Evolutionary conservation across 108 stramenopile species (phyloP).

Genomic region (Skeletonema grethae): DNA sequence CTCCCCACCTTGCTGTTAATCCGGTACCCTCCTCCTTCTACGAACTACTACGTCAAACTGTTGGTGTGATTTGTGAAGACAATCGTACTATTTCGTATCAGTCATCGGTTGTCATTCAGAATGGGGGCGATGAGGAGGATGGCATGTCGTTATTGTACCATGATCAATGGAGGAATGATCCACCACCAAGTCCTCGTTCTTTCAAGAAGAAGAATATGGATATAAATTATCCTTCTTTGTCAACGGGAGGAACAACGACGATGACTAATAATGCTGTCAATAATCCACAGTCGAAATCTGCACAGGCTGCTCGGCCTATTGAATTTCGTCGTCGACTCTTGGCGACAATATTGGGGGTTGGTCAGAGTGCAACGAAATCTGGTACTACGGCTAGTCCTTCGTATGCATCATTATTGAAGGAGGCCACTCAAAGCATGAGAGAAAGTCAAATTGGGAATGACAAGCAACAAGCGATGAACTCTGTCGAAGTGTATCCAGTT

Average conservation of each 20-base stretch:
- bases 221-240: constrained; percentile 8
- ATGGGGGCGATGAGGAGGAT: not conserved
- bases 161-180: constrained; percentile 16
- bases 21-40: constrained; percentile 34
- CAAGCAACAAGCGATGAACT: not conserved
- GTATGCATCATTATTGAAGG: not conserved
- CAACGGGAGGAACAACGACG: not conserved
- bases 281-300: not conserved
- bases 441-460: not conserved
- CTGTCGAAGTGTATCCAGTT: constrained; percentile 73
- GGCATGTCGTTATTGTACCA: constrained; percentile 25
- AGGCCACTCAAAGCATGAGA: not conserved
- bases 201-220: not conserved
- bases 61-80: constrained; percentile 74
- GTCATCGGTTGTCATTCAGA: constrained; percentile 9
- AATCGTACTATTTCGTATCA: constrained; percentile 63
- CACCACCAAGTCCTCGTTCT: not conserved
- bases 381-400: not conserved
- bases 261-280: not conserved
- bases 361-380: not conserved
- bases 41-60: constrained; percentile 53
- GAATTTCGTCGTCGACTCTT: constrained; percentile 72
- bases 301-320: constrained; percentile 49
- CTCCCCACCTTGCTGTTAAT: constrained; percentile 14
- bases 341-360: not conserved